Evolutionary conservation across 352 stramenopile species (phyloP), one percentile per base, ranked within the genome.

Genomic region (Globisporangium cylindrosporum): DNA sequence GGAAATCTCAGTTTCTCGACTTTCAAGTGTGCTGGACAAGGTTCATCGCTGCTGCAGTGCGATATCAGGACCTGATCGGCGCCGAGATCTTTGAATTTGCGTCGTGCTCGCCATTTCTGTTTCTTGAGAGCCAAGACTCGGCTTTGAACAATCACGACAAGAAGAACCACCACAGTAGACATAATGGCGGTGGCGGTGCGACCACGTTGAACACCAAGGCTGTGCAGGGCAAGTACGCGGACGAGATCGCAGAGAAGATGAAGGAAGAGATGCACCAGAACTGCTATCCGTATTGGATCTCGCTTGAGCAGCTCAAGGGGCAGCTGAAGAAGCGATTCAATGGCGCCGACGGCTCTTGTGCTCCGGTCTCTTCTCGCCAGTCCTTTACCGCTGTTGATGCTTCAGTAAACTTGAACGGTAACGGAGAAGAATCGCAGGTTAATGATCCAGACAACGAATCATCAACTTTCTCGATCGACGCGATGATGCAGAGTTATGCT

Each of bases 31-130:
- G 61, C 1, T 88, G 79, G 64, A 72, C 73, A 0, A 36, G 41
- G 5, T 69, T 75, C 43, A 66, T 88, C 15, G 38, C 27, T 24
- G 66, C 68, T 15, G 61, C 14, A 2, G 78, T 82, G 14, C 51
- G 51, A 18, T 86, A 75, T 18, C 74, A 88, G 41, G 78, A 88
- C 25, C 60, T 73, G 2, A 58, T 86, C 10, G 78, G 66, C 0
- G 67, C 63, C 24, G 76, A 88, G 20, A 69, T 84, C 0, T 80
- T 82, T 22, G 80, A 88, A 27, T 86, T 88, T 34, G 80, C 80
- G 41, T 72, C 78, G 0, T 76, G 69, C 1, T 78, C 78, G n/a
- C 76, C 78, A 20, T 86, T 81, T 61, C 61, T 75, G 15, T 81
- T 79, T 62, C 32, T 81, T 10, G 58, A 60, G 2, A 64, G 8